Percentiles rank a stretch among this genome's conserved stretches.
phyloP scores from a whole-genome alignment of 306 rosid genomes.

The Fragaria iinumae region DNA sequence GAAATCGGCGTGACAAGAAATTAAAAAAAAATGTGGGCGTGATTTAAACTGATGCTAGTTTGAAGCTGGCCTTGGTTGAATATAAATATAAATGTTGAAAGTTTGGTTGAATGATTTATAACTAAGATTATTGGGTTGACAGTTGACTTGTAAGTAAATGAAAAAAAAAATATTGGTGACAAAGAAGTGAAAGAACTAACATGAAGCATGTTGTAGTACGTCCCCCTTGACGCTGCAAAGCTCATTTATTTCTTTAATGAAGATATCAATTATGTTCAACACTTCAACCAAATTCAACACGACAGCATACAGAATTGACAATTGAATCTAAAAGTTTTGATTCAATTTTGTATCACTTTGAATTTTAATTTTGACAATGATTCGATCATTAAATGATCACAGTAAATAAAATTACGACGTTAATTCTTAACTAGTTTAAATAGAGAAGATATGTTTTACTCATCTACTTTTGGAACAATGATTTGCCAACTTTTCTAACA shows the following conservation, averaged over 20 bases:
- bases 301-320: neutral
- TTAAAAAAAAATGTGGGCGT: neutral
- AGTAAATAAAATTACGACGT: too few relatives aligned
- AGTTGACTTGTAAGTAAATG: neutral
- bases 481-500: too few relatives aligned
- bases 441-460: too few relatives aligned
- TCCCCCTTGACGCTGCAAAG: neutral
- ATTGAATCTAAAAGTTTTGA: neutral
- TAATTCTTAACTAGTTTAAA: too few relatives aligned
- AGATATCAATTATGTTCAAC: neutral
- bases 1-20: neutral
- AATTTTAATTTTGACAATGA: too few relatives aligned
- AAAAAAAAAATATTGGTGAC: neutral
- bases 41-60: conserved; percentile 6
- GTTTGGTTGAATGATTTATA: conserved; percentile 6
- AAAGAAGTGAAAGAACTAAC: neutral
- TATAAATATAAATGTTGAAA: neutral
- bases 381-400: too few relatives aligned
- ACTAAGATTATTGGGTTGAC: neutral
- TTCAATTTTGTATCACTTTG: neutral
- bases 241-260: neutral
- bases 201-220: neutral
- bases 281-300: neutral
- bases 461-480: too few relatives aligned
- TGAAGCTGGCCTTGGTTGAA: neutral